Evolutionary conservation across 768 basidiomycete species (phyloP), one percentile per base, ranked within the genome.

Genomic region (Russula brevipes): DNA sequence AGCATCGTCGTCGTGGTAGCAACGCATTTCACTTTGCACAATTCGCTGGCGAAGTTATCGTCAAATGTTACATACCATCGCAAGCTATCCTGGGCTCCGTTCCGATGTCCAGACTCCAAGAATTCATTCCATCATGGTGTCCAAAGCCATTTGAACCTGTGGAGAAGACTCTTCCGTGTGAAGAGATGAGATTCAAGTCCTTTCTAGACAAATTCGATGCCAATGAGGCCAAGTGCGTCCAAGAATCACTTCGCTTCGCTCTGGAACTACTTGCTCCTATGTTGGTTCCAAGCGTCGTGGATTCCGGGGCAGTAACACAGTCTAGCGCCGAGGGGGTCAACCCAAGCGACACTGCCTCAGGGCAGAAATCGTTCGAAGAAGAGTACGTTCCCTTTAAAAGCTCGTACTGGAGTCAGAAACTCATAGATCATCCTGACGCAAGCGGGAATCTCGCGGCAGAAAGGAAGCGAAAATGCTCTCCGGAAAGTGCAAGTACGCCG

Each of bases 231-330:
- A 24, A 30, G 1, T 7, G 6, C n/a, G 36, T 36, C 47, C 38
- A 16, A n/a, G 36, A 41, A 41, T 50, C 57, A 1, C 47, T 58
- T 30, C 4, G 38, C 30, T 49, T 58, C 44, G 16, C 38, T 10
- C 24, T 58, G 30, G 57, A 36, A n/a, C 24, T 58, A 58, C 47
- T 58, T 39, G 57, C 30, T 16, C 57, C 57, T 5, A 49, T 58
- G 36, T 30, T 58, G 31, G 47, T 41, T 24, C 46, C 14, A 31
- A 14, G 11, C 12, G 24, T 24, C 19, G 46, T 9, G 11, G 46
- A 24, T 12, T 24, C 4, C 9, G 10, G 31, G 3, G 31, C 30
- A 24, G 31, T 17, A 4, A 14, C 30, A 30, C 6, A 3, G 6
- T 8, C 31, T 14, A 33, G 33, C 4, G 8, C 7, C 16, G 50